Evolutionary conservation across 306 rosid genomes (phyloP).

Genomic region (Rosa persica): DNA sequence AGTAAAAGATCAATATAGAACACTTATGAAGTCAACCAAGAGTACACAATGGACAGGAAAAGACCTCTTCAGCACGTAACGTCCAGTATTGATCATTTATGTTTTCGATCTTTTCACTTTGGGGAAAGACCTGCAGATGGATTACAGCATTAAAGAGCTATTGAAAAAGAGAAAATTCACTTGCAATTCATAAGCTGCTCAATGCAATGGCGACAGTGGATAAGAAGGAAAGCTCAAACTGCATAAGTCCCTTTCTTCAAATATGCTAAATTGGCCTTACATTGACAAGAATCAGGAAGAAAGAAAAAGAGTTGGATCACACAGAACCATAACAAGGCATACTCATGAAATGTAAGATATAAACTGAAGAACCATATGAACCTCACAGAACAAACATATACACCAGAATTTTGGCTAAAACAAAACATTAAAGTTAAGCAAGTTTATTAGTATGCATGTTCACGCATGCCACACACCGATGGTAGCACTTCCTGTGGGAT

Average conservation of each 20-base stretch:
- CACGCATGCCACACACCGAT: background rate
- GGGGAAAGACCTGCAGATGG: conserved; percentile 74
- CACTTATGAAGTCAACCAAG: background rate
- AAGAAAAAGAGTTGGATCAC: background rate
- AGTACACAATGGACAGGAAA: background rate
- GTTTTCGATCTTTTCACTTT: conserved; percentile 76
- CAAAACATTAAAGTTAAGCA: background rate
- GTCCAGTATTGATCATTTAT: conserved; percentile 96
- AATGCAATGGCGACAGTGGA: background rate
- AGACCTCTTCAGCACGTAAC: conserved; percentile 91
- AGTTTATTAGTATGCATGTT: background rate
- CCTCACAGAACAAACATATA: no score
- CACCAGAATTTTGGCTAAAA: no score
- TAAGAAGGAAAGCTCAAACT: background rate
- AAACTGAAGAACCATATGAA: no score
- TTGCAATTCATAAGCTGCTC: background rate
- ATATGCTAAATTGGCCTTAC: background rate
- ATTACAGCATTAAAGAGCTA: conserved; percentile 8
- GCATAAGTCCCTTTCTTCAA: background rate
- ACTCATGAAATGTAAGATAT: no score
- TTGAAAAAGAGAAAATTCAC: background rate
- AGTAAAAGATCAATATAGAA: background rate
- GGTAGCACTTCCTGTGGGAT: background rate
- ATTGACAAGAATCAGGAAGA: conserved; percentile 1
- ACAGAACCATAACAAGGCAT: background rate